Evolutionary conservation across 495 filamentous ascomycete species (phyloP).

Genomic region (Penicillium salamii): DNA sequence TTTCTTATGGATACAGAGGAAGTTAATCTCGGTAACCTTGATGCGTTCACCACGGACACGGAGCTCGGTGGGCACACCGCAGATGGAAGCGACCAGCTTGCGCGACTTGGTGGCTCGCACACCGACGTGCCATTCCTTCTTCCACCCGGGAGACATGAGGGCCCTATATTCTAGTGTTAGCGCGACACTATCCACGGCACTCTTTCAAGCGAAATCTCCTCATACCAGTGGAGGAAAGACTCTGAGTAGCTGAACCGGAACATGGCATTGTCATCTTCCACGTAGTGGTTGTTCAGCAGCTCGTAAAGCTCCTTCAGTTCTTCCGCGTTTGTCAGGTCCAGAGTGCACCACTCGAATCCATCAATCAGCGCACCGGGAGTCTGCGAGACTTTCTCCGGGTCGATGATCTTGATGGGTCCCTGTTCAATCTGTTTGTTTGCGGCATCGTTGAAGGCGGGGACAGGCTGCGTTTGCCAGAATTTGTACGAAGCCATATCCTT

Average conservation of each 20-base stretch:
- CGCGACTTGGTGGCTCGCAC: slow-evolving; percentile 73
- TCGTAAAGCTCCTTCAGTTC: slow-evolving; percentile 84
- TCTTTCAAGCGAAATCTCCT: neutral
- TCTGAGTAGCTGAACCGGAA: slow-evolving; percentile 94
- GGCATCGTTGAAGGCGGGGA: slow-evolving; percentile 71
- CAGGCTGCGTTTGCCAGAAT: slow-evolving; percentile 97
- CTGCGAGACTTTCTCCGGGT: slow-evolving; percentile 70
- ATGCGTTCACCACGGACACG: slow-evolving; percentile 74
- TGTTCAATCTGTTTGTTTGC: slow-evolving; percentile 41
- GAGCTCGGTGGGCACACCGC: slow-evolving; percentile 78
- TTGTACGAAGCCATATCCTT: slow-evolving; percentile 97
- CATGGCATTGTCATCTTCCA: slow-evolving; percentile 94
- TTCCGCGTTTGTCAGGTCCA: slow-evolving; percentile 71
- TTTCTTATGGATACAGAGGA: slow-evolving; percentile 97
- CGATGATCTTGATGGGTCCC: slow-evolving; percentile 66
- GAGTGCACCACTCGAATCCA: slow-evolving; percentile 89
- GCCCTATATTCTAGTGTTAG: slow-evolving; percentile 60
- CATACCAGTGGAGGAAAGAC: slow-evolving; percentile 84
- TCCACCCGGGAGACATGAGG: slow-evolving; percentile 92
- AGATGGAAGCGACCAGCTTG: slow-evolving; percentile 92
- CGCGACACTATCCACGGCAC: neutral
- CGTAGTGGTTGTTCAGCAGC: slow-evolving; percentile 85
- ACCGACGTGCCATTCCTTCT: slow-evolving; percentile 91
- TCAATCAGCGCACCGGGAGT: slow-evolving; percentile 63
- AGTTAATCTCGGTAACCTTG: slow-evolving; percentile 89